Evolutionary conservation across 192 early-diverging fungal species (phyloP).

Genomic region (Mortierella alpina): DNA sequence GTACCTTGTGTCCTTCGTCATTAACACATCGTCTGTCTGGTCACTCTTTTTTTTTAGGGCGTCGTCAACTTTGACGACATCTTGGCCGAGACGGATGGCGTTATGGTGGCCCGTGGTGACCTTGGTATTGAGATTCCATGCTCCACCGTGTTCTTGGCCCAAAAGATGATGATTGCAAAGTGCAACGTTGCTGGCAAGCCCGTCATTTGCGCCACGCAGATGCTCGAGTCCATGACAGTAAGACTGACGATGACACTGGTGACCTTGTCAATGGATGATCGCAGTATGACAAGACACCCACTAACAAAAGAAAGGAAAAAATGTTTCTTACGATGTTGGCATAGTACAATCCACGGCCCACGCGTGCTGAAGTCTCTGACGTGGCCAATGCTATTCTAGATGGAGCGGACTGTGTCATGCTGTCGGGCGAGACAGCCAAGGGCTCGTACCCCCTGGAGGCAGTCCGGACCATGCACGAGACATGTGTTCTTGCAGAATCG

Average conservation of each 20-base stretch:
- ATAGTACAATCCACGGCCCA: conserved; percentile 89
- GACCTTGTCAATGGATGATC: neutral
- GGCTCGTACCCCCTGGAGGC: conserved; percentile 87
- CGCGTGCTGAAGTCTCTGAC: conserved; percentile 95
- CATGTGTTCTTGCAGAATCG: conserved; percentile 86
- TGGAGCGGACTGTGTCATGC: conserved; percentile 96
- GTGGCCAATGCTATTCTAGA: conserved; percentile 96
- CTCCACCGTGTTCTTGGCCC: conserved; percentile 87
- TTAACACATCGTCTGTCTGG: too few relatives aligned
- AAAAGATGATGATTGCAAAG: conserved; percentile 98
- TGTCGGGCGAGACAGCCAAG: conserved; percentile 95
- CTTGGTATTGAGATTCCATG: conserved; percentile 94
- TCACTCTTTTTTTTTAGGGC: conserved; percentile 62
- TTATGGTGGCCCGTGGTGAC: conserved; percentile 97
- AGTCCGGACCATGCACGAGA: conserved; percentile 76
- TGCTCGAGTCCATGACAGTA: conserved; percentile 90
- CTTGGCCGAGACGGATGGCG: conserved; percentile 87
- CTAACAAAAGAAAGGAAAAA: too few relatives aligned
- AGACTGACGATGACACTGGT: neutral
- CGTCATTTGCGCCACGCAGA: conserved; percentile 94
- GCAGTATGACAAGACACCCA: too few relatives aligned
- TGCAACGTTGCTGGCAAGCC: conserved; percentile 95
- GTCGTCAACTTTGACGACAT: conserved; percentile 96
- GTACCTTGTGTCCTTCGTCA: neutral
- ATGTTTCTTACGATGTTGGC: neutral